Percentiles rank a stretch among this genome's conserved stretches.
Evolutionary conservation across 2,329 filamentous ascomycete species (phyloP).

Genomic region (Ascochyta lentis): DNA sequence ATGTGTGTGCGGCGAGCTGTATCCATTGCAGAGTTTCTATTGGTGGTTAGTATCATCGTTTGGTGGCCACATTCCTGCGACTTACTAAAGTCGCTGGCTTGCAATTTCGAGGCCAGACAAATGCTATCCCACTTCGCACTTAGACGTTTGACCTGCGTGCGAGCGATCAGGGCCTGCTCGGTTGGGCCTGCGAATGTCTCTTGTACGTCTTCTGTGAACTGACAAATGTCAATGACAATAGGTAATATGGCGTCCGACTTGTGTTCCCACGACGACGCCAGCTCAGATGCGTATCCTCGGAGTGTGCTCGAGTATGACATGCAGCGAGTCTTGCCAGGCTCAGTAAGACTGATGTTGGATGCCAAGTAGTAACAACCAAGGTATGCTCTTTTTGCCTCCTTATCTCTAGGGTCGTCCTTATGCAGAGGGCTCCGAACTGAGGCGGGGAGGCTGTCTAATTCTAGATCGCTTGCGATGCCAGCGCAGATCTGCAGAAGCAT

Average conservation of each 20-base stretch:
- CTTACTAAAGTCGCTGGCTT: slow-evolving; percentile 43
- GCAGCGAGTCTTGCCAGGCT: slow-evolving; percentile 31
- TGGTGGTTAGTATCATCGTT: slow-evolving; percentile 16
- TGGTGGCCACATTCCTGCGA: not conserved
- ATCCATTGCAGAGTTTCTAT: slow-evolving; percentile 43
- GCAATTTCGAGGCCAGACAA: slow-evolving; percentile 34
- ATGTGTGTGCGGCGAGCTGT: slow-evolving; percentile 38
- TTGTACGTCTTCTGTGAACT: slow-evolving; percentile 46
- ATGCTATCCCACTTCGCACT: slow-evolving; percentile 45
- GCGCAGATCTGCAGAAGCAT: slow-evolving; percentile 45
- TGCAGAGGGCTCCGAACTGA: slow-evolving; percentile 26
- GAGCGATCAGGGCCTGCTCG: slow-evolving; percentile 39
- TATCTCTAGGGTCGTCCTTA: slow-evolving; percentile 31
- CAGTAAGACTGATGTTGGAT: slow-evolving; percentile 36
- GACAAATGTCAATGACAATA: slow-evolving; percentile 40
- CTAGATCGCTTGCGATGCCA: slow-evolving; percentile 42
- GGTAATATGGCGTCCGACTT: slow-evolving; percentile 41
- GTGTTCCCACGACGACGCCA: slow-evolving; percentile 40
- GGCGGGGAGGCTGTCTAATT: slow-evolving; percentile 36
- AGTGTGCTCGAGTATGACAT: slow-evolving; percentile 38
- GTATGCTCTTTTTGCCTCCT: slow-evolving; percentile 45
- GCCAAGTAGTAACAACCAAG: slow-evolving; percentile 46
- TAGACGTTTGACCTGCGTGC: slow-evolving; percentile 42
- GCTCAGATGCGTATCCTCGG: slow-evolving; percentile 41
- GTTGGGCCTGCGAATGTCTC: slow-evolving; percentile 40